Conservation (phyloP, 1,284 basidiomycete species). For the Hemileia vastatrix region DNA sequence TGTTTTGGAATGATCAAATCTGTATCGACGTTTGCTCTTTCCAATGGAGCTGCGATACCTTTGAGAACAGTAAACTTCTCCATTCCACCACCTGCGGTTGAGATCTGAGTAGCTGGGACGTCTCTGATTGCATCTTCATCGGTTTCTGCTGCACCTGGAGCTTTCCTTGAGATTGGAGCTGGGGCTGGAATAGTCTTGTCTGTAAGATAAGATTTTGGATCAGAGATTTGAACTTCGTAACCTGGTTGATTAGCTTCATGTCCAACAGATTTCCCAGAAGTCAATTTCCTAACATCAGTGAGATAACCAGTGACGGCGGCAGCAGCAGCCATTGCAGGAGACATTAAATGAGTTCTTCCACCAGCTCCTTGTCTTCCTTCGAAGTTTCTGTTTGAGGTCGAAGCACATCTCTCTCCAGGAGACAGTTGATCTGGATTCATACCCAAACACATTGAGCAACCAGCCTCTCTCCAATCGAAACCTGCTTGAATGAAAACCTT, state of each 20-base stretch:
- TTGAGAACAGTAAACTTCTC: constrained; percentile 36
- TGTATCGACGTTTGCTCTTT: constrained; percentile 41
- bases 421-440: constrained; percentile 44
- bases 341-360: constrained; percentile 42
- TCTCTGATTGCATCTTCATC: constrained; percentile 33
- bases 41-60: constrained; percentile 40
- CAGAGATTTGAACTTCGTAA: constrained; percentile 34
- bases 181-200: constrained; percentile 27
- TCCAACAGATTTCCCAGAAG: constrained; percentile 28
- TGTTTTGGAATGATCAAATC: constrained; percentile 43
- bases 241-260: constrained; percentile 30
- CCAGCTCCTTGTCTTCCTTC: constrained; percentile 42
- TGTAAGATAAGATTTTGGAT: constrained; percentile 35
- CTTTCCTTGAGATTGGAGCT: constrained; percentile 11
- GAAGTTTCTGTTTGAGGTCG: constrained; percentile 45
- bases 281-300: constrained; percentile 41
- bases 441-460: constrained; percentile 43
- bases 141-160: constrained; percentile 15
- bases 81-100: constrained; percentile 33
- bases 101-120: constrained; percentile 20
- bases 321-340: constrained; percentile 42
- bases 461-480: constrained; percentile 43
- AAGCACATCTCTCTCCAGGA: constrained; percentile 42
- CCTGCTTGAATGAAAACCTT: constrained; percentile 42
- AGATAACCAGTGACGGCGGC: constrained; percentile 41